Evolutionary conservation across 768 basidiomycete species (phyloP), one percentile per base, ranked within the genome.

Genomic region (Tylopilus sp.): DNA sequence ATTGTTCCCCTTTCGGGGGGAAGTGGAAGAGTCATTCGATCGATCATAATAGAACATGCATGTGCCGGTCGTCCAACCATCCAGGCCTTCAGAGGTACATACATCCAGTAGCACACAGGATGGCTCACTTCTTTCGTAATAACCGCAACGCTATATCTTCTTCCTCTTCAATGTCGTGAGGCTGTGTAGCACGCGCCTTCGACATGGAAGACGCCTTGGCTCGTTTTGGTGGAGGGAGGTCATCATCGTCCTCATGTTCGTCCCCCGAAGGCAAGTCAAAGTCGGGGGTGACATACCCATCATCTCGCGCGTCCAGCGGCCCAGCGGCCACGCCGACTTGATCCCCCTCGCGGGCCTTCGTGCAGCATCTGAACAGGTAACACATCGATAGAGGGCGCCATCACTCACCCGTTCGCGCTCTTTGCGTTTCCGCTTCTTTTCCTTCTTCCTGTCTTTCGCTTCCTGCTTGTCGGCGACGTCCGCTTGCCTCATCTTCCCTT

Each of bases 361-460:
- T 4, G 34, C 17, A 3, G 28, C 22, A 13, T 30, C 12, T 40
- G 21, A 45, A 43, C 6, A 6, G 3, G 12, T 6, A 25, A 30
- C 44, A 62, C 30, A 17, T 7, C 11, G 16, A 22, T 31, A 45
- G 26, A 42, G 6, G 14, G 8, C 22, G 12, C 4, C 30, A 30
- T 30, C 31, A 52, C 65, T 60, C 49, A 69, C 74, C 33, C 71
- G 75, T 64, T 91, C 88, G 33, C 80, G 78, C 51, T 92, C 87
- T 72, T 95, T 96, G 64, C 89, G 75, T 73, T 94, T 96, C 57
- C 90, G 75, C 76, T 96, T 97, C 79, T 90, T 94, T 69, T 97
- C 95, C 57, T 79, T 74, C 72, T 86, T 89, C 80, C 93, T 95
- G 65, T 88, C 91, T 68, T 79, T 87, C 7, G 89, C 93, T 60